Evolutionary conservation across 371 early-diverging fungal species (phyloP), one percentile per base, ranked within the genome.

Genomic region (Blakeslea trispora): DNA sequence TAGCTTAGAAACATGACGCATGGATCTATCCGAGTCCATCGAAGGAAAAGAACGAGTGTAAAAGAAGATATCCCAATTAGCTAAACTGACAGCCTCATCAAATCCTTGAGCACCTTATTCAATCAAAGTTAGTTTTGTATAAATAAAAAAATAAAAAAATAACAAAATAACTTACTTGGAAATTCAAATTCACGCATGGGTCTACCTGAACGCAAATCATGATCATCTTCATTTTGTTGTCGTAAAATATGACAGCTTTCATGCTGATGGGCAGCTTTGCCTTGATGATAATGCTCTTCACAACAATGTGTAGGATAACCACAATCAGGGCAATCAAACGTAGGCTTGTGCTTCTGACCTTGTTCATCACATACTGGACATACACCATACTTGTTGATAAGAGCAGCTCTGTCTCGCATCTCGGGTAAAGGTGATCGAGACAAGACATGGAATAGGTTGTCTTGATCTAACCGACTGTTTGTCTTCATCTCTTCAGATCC

Each of bases 221-320:
- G 91, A 57, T 91, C 91, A 64, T 92, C 93, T 68, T 88, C 88
- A 63, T 90, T 91, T 35, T 85, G 81, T 64, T 88, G 82, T 48
- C 88, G 76, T 50, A 92, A 70, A 23, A 76, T 71, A 9, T 61
- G 61, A 64, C 92, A 91, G 19, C 22, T 42, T 45, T 79, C 66
- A 34, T 81, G 71, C 32, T 75, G 48, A 53, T 88, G 87, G 9
- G 83, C 77, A 22, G 71, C 71, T 50, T 69, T 69, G 40, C 86
- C 91, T 59, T 71, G 64, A 32, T 75, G 57, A 79, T 90, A 90
- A 70, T 92, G 92, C 50, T 85, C 82, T 53, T 84, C 81, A 53
- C 81, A 79, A 66, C 92, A 92, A 62, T 92, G 92, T 8, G 92
- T 92, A 40, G 92, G 91, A 53, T 86, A 88, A 23, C 92, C 92